Evolutionary conservation across 805 yeast genomes (phyloP), one percentile per base, ranked within the genome.

Genomic region (Metschnikowia borealis): DNA sequence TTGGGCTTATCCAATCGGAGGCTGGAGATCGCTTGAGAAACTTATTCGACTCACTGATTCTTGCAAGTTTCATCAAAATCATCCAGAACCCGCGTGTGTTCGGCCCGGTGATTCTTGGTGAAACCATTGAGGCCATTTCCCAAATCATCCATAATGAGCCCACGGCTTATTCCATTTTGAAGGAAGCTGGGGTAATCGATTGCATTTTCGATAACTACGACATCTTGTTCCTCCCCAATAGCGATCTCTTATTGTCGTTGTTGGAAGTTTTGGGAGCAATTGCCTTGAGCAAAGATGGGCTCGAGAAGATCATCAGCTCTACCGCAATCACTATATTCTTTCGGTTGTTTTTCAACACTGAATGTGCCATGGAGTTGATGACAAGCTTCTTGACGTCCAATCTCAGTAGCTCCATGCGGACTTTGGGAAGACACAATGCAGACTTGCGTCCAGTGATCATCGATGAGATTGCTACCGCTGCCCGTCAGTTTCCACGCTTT

Each of bases 111-210:
- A 66, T 88, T 13, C 64, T 87, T 13, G 73, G 87, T 0, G 72
- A 80, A 20, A 77, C 87, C 0, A 64, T 91, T 35, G 84, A 82
- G 53, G 78, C 84, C 11, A 75, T 89, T 18, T 78, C 85, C 38
- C 78, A 78, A 11, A 87, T 89, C 52, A 82, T 91, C 29, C 92
- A 91, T 62, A 87, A 85, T 56, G 97, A 92, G 60, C 97, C 97
- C 7, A 89, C 97, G 0, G 88, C 96, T 3, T 91, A 78, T 60
- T 77, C 86, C 2, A 83, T 91, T 38, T 73, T 91, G 56, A 83
- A 81, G 38, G 98, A 91, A 63, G 85, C 95, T 0, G 80, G 81
- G 0, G 81, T 87, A 1, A 81, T 91, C 35, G 85, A 85, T 43
- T 70, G 80, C 2, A 75, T 90, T 35, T 64, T 90, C 45, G 75